These are phyloP conservation scores for Trichoderma sp. DNA, from an alignment of 2,329 filamentous ascomycete species.

Conservation along the genomic window DNA sequence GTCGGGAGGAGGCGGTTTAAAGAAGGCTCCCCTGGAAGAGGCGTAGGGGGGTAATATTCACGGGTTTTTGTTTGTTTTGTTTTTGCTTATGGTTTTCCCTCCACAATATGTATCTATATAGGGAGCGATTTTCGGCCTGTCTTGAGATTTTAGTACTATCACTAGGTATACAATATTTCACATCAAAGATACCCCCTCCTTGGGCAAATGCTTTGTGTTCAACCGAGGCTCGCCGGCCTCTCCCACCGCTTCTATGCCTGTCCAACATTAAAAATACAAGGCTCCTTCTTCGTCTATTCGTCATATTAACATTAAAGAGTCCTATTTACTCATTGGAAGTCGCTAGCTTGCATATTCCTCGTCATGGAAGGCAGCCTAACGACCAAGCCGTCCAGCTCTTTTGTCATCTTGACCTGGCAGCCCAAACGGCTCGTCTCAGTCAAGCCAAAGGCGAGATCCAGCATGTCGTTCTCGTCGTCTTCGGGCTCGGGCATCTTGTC, in stretches of 20 bases:
- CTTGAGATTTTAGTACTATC: slow-evolving; percentile 20
- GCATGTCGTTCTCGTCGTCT: slow-evolving; percentile 85
- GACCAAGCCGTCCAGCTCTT: slow-evolving; percentile 81
- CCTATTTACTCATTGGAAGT: slow-evolving; percentile 60
- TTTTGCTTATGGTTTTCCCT: background rate
- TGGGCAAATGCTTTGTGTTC: slow-evolving; percentile 14
- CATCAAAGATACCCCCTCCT: slow-evolving; percentile 23
- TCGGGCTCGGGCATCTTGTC: slow-evolving; percentile 77
- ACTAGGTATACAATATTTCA: slow-evolving; percentile 23
- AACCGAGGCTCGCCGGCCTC: slow-evolving; percentile 14
- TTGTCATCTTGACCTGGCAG: slow-evolving; percentile 89
- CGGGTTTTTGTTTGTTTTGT: background rate
- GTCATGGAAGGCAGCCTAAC: slow-evolving; percentile 92
- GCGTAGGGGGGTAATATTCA: slow-evolving; percentile 35
- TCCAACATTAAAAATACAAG: slow-evolving; percentile 25
- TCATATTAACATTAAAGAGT: background rate
- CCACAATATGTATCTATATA: slow-evolving; percentile 15
- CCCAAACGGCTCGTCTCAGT: slow-evolving; percentile 83
- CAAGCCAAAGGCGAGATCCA: slow-evolving; percentile 85
- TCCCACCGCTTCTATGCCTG: slow-evolving; percentile 19
- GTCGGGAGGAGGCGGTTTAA: slow-evolving; percentile 60
- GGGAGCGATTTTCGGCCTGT: slow-evolving; percentile 26
- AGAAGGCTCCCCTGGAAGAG: slow-evolving; percentile 61
- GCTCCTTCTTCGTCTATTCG: background rate
- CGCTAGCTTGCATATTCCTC: slow-evolving; percentile 90